Evolutionary conservation across 2,329 filamentous ascomycete species (phyloP), one percentile per base, ranked within the genome.

Genomic region (Talaromyces sp.): DNA sequence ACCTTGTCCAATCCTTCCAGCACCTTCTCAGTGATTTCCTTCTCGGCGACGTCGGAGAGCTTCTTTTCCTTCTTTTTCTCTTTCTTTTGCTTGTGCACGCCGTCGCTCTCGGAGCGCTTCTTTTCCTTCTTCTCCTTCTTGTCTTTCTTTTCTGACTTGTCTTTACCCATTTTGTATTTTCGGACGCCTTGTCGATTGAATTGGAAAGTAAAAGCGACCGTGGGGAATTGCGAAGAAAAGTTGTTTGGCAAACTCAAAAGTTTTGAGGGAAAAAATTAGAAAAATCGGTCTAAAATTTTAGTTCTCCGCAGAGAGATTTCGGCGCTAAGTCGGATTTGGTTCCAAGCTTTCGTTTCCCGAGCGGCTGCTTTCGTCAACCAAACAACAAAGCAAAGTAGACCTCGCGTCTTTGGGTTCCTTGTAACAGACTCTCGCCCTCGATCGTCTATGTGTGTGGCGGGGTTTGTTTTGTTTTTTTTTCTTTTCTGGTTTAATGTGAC

Each of bases 21-120:
- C 55, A 73, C 70, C 67, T 75, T 72, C 23, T 68, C 67, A 34
- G 68, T 72, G 61, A 78, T 69, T 65, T 78, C 72, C 68, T 77
- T 73, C 68, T 77, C 75, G 61, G 73, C 74, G 40, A 73, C 74
- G 63, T 77, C 74, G 63, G 68, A 69, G 54, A 79, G 71, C 59
- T 70, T 72, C 67, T 78, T 77, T 52, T 79, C 75, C 69, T 80
- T 81, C 70, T 80, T 79, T 31, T 47, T 53, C 50, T 67, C 68
- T 55, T 70, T 69, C 63, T 68, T 68, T 69, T 66, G 67, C 72
- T 78, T 80, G 71, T 73, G 70, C 55, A 80, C 73, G 59, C 78
- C 78, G 67, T 79, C 76, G 67, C 76, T 76, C 67, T 79, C 78
- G 62, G 76, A 72, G 62, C 77, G 76, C 73, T 79, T 80, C 73